Evolutionary conservation across 352 stramenopile species (phyloP), one percentile per base, ranked within the genome.

Genomic region (Phytophthora parvispora): DNA sequence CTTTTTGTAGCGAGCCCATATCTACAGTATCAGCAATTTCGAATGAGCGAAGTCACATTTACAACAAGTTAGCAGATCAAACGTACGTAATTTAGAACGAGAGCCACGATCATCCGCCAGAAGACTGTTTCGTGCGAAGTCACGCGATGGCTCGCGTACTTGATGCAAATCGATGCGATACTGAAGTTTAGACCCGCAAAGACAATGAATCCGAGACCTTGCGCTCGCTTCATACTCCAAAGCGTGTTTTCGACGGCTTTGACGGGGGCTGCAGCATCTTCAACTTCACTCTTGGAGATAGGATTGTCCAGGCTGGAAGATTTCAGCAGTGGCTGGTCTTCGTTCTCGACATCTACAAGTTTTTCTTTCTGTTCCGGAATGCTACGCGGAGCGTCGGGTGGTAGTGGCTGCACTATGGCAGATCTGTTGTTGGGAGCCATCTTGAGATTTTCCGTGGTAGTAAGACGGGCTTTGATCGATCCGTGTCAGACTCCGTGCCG

Each of bases 101-200:
- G 80, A 2, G 77, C 79, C 24, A 93, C 65, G 16, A 72, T 54
- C 28, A 83, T 83, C 22, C 83, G 76, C 86, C 86, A 93, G 34
- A 93, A 87, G 2, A 85, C 78, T 0, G 68, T 78, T 56, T 91
- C 80, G 34, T 91, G 80, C 4, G 86, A 90, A n/a, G 75, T 74
- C n/a, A 90, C 59, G 27, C 70, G 58, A 16, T 75, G 67, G 29
- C 81, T 88, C 8, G 81, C 77, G 42, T 78, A 87, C 61, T 93
- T 93, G 70, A 92, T 72, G 63, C 83, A 89, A 25, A 72, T 78
- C 1, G 83, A 91, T 31, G 86, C 84, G 59, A 90, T 72, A 43
- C 86, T 93, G 48, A 91, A 90, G 64, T 83, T 87, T 56, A 92
- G 64, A 0, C 81, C 78, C 1, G 85, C 68, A 27, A 86, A 74